Base-by-base conservation (phyloP, 2,329 filamentous ascomycete genomes). In the Talaromyces islandicus region DNA sequence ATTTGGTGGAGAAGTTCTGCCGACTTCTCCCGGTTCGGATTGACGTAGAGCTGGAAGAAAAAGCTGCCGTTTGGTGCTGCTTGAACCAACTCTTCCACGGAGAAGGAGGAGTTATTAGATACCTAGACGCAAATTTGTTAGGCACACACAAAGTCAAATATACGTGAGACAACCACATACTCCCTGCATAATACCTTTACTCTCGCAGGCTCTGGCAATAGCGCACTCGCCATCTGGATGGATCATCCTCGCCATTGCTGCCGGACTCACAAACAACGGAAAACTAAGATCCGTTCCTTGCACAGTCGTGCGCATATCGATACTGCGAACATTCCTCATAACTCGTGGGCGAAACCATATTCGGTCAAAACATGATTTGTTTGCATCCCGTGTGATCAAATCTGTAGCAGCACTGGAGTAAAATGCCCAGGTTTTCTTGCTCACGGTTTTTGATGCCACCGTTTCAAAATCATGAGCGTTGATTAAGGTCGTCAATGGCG, bases 341-440 rank as follows among this genome's bases (percentile, higher is more conserved):
- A 85, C 78, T 21, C 84, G 78, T 0, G 85, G 85, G 0, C 86
- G 81, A 5, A 89, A 79, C 70, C 78, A 79, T 63, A 88, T 85
- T 27, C 79, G 72, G 46, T 78, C 73, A 65, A 85, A 86, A 62
- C 80, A 75, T 0, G 78, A 75, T 25, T 75, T 78, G 69, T 89
- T 89, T 55, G 77, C 76, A 25, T 78, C 71, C 2, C 80, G 78
- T 54, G 86, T 83, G 41, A 87, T 84, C 4, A 82, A 66, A 80
- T 80, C 87, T 6, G 85, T 88, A 11, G 86, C 83, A 1, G 86
- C 87, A 9, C 85, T 87, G 21, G 84, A 87, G 68, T 86, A 83
- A 67, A 88, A 89, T 0, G 86, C 87, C 84, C 85, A 88, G n/a
- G 86, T 83, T 67, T 89, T 89, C 24, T 81, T 79, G 9, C 79